Conservation (phyloP, 192 early-diverging fungal species). For the Allomyces macrogynus region DNA sequence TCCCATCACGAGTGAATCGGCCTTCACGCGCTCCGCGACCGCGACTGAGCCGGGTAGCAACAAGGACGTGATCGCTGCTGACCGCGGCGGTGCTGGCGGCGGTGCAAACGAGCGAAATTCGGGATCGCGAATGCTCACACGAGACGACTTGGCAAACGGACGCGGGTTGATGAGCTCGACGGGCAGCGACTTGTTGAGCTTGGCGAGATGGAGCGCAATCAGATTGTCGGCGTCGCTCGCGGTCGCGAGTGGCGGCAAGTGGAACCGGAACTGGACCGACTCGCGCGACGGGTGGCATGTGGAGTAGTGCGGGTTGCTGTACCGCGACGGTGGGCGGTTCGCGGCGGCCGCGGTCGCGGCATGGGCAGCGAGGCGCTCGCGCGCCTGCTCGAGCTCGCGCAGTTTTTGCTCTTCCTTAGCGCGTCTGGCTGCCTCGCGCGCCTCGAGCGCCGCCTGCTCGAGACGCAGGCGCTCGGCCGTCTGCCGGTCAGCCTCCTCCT, state of each 20-base stretch:
- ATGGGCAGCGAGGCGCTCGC: neutral
- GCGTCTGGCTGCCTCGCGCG: neutral
- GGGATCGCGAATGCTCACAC: neutral
- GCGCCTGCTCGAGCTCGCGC: neutral
- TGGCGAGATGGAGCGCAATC: neutral
- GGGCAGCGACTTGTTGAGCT: neutral
- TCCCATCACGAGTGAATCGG: neutral
- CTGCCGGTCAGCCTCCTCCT: neutral
- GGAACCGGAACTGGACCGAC: neutral
- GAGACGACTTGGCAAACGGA: neutral
- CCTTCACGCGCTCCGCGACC: neutral
- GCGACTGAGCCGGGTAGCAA: neutral
- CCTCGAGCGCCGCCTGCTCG: neutral
- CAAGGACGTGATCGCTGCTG: neutral
- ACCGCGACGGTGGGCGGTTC: neutral
- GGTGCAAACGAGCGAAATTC: neutral
- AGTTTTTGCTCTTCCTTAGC: no score
- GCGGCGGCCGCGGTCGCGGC: neutral
- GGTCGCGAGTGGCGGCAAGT: neutral
- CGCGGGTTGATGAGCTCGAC: neutral
- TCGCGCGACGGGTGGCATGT: neutral
- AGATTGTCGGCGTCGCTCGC: neutral
- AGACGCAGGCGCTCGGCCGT: neutral
- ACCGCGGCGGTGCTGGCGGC: neutral
- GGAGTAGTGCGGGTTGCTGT: neutral